Base-by-base conservation (phyloP, 208 protist species). In the Vickermania spadyakhi region DNA sequence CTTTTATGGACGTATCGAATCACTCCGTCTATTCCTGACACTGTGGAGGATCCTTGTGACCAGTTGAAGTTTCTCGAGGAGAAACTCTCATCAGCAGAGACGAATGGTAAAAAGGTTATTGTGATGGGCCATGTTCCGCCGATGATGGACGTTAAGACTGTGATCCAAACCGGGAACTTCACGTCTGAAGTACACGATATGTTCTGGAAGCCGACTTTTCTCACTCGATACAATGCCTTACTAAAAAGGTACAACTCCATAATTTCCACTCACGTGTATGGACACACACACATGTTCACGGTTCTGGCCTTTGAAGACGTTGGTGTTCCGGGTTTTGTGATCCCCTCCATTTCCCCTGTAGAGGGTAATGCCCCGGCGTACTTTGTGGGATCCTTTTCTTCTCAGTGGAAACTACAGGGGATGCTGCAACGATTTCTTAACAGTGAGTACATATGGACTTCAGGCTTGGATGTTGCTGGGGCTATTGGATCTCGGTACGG, bases 81-180 rank as follows among this genome's bases (percentile, higher is more conserved):
- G 3, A 42, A 81, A 56, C 56, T 94, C 25, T 55, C 30, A 30
- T 51, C 68, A 31, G 82, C 75, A 54, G 57, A 61, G 18, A 23
- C n/a, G n/a, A 65, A 31, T 2, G 55, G 69, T 0, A 63, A 75
- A 53, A 84, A 83, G 53, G 84, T 79, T 2, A 77, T 94, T 49
- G 77, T 94, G 28, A n/a, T 91, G 11, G 77, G 79, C 14, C 87
- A 94, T 62, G 80, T 91, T 30, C 87, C 87, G 2, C 82, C 87
- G 0, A 70, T 68, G 14, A 28, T 79, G 1, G 56, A 87, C 41
- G 56, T 82, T 22, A 86, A 77, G 71, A 28, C 31, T 36, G 68
- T 89, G 1, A 41, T 79, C 27, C n/a, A 26, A 1, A 45, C 41
- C 13, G 72, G 71, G n/a, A 23, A 14, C n/a, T 86, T 84, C 41